Conservation (phyloP, 1,139 yeast genomes). For the Nakaseomyces nivariensis region DNA sequence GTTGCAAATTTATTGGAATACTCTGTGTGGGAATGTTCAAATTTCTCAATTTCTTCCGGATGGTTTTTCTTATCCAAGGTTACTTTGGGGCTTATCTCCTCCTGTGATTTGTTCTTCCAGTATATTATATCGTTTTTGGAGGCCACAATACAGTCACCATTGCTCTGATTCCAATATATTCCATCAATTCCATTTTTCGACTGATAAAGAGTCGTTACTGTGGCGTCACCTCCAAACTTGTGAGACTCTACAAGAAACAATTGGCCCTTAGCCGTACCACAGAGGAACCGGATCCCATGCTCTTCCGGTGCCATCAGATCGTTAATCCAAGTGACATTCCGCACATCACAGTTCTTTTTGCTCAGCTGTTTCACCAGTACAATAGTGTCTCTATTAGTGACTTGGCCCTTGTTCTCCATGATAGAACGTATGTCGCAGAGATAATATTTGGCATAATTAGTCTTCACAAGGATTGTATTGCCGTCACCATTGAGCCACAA, state of each 20-base stretch:
- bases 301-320: not conserved
- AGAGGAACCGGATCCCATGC: slow-evolving; percentile 9
- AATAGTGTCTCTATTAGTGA: slow-evolving; percentile 6
- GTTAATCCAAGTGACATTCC: slow-evolving; percentile 16
- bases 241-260: slow-evolving; percentile 13
- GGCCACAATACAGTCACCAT: slow-evolving; percentile 19
- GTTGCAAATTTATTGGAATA: slow-evolving; percentile 28
- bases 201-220: slow-evolving; percentile 9
- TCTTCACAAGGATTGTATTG: slow-evolving; percentile 18
- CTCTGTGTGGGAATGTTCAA: slow-evolving; percentile 29
- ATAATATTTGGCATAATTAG: slow-evolving; percentile 26
- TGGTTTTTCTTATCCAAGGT: slow-evolving; percentile 11
- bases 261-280: slow-evolving; percentile 23
- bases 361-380: slow-evolving; percentile 14
- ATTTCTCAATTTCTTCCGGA: slow-evolving; percentile 31
- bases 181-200: slow-evolving; percentile 19
- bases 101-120: slow-evolving; percentile 25
- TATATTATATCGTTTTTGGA: slow-evolving; percentile 34
- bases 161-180: slow-evolving; percentile 10
- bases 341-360: slow-evolving; percentile 22
- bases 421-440: slow-evolving; percentile 13
- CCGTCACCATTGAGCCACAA: slow-evolving; percentile 23
- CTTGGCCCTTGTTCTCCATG: slow-evolving; percentile 2
- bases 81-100: slow-evolving; percentile 5
- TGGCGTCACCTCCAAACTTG: not conserved